phyloP scores from a whole-genome alignment of 1,284 basidiomycete genomes.

The Rhodotorula mucilaginosa region DNA sequence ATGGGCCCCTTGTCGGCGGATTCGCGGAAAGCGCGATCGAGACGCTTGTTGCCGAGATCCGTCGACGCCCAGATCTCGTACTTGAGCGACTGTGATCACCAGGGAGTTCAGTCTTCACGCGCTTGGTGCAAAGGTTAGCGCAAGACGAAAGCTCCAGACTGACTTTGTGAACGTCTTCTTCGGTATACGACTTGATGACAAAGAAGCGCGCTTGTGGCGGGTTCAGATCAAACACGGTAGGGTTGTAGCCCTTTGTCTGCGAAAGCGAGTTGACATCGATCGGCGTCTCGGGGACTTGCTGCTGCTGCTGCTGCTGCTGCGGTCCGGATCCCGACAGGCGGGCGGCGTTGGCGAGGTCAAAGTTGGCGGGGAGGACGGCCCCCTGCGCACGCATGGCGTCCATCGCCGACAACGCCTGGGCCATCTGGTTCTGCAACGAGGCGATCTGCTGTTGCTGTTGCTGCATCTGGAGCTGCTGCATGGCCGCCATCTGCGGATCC shows the following conservation, averaged over 20 bases:
- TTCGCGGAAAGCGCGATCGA: slow-evolving; percentile 93
- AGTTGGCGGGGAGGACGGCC: slow-evolving; percentile 9
- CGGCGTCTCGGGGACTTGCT: slow-evolving; percentile 31
- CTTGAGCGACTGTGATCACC: slow-evolving; percentile 23
- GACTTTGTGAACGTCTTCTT: slow-evolving; percentile 92
- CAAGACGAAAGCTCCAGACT: not conserved
- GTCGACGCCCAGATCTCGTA: slow-evolving; percentile 93
- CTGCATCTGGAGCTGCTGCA: slow-evolving; percentile 23
- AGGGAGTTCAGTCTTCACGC: slow-evolving; percentile 49
- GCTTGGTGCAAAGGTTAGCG: slow-evolving; percentile 55
- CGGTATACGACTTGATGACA: slow-evolving; percentile 96
- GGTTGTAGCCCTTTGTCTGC: slow-evolving; percentile 85
- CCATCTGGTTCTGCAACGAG: slow-evolving; percentile 36
- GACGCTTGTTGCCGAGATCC: slow-evolving; percentile 88
- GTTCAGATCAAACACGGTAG: slow-evolving; percentile 74
- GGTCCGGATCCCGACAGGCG: not conserved
- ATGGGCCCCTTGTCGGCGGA: slow-evolving; percentile 81
- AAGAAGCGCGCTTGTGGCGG: slow-evolving; percentile 83
- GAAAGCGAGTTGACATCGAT: slow-evolving; percentile 82
- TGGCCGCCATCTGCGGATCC: not conserved
- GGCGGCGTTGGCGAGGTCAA: slow-evolving; percentile 3
- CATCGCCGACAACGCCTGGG: slow-evolving; percentile 32
- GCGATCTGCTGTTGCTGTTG: slow-evolving; percentile 38
- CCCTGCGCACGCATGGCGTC: slow-evolving; percentile 33
- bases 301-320: not conserved